Percentiles rank a stretch among this genome's conserved stretches.
phyloP scores from a whole-genome alignment of 495 filamentous ascomycete species.

The Penicillium verhagenii region DNA sequence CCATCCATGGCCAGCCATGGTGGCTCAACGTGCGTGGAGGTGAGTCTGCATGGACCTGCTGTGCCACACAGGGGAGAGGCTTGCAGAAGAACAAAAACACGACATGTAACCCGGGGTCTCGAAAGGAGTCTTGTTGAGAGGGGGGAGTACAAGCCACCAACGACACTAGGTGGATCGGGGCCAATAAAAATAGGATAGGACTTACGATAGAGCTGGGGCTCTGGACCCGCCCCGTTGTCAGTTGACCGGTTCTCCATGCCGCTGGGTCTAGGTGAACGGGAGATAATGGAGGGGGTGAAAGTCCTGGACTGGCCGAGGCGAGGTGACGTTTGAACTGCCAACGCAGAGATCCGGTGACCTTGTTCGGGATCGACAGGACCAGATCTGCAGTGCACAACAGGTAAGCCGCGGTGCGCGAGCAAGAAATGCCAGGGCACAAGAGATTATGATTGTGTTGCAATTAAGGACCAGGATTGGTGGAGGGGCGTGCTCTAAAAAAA shows the following conservation, averaged over 20 bases:
- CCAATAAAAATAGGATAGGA: conserved; percentile 4
- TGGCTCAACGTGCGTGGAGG: neutral
- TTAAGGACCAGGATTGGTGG: neutral
- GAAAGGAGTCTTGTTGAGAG: neutral
- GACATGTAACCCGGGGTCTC: neutral
- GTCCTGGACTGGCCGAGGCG: conserved; percentile 6
- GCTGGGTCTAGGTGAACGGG: conserved; percentile 9
- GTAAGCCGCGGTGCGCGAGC: conserved; percentile 20
- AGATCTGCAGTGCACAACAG: conserved; percentile 20
- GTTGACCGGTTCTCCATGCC: conserved; percentile 25
- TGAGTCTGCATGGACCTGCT: neutral
- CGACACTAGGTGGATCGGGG: conserved; percentile 9
- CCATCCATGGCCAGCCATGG: neutral
- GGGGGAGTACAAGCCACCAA: conserved; percentile 3
- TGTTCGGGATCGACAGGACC: conserved; percentile 34
- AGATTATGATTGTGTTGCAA: conserved; percentile 4
- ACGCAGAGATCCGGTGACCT: conserved; percentile 45
- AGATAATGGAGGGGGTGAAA: conserved; percentile 3
- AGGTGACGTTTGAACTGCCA: conserved; percentile 35
- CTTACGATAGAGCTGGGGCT: conserved; percentile 24
- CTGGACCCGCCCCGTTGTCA: conserved; percentile 24
- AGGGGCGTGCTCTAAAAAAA: neutral
- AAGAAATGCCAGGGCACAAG: conserved; percentile 6
- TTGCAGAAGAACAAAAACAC: neutral
- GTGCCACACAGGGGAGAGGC: neutral